Evolutionary conservation across 495 filamentous ascomycete species (phyloP).

Genomic region (Pseudoneurospora amorphoporcata): DNA sequence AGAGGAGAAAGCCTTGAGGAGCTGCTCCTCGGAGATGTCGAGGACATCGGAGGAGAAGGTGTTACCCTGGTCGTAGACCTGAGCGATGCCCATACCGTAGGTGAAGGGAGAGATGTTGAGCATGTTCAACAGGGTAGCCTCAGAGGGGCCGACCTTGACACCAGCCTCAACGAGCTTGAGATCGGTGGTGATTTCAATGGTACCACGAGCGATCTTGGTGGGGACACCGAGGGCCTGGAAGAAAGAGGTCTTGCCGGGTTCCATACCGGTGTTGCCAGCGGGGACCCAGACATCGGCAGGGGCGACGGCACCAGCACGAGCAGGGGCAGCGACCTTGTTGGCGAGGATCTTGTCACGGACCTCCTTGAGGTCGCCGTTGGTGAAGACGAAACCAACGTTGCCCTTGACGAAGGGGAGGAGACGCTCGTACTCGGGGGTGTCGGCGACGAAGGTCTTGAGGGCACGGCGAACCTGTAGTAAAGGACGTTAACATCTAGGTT

Average conservation of each 20-base stretch:
- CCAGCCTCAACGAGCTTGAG: slow-evolving; percentile 94
- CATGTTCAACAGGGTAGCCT: slow-evolving; percentile 98
- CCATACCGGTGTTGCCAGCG: slow-evolving; percentile 99
- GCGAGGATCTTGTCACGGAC: slow-evolving; percentile 87
- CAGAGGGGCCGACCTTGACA: slow-evolving; percentile 92
- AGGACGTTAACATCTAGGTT: background rate
- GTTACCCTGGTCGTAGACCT: slow-evolving; percentile 96
- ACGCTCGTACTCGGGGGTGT: slow-evolving; percentile 93
- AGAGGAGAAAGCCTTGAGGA: slow-evolving; percentile 70
- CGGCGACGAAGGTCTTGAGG: slow-evolving; percentile 84
- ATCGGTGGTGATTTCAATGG: slow-evolving; percentile 98
- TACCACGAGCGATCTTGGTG: slow-evolving; percentile 99
- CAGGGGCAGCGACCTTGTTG: slow-evolving; percentile 96
- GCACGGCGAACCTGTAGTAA: slow-evolving; percentile 74
- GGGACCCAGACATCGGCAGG: slow-evolving; percentile 85
- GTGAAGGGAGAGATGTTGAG: slow-evolving; percentile 99
- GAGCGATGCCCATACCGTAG: slow-evolving; percentile 91
- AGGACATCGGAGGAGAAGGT: slow-evolving; percentile 73
- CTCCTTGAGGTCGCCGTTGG: slow-evolving; percentile 85
- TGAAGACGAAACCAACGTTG: slow-evolving; percentile 99
- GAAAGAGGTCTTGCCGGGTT: slow-evolving; percentile 99
- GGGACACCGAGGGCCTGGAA: slow-evolving; percentile 99
- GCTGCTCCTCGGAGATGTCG: slow-evolving; percentile 87
- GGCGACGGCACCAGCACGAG: slow-evolving; percentile 91
- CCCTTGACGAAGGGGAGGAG: slow-evolving; percentile 92